Conservation (phyloP, 805 yeast species). For the Starmera amethionina region DNA sequence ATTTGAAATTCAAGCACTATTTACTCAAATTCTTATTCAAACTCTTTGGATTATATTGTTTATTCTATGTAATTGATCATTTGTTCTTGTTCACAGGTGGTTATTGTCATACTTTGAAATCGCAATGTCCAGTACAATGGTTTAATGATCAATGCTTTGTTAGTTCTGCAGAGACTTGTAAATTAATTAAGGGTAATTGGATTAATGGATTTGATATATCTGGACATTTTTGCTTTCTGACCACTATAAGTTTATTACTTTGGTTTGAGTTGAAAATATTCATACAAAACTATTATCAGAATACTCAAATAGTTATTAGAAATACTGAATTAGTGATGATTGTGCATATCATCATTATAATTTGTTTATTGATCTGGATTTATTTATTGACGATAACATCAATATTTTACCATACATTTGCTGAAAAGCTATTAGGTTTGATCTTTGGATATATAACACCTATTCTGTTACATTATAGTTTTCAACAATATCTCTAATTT, state of each 20-base stretch:
- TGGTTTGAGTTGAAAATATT: constrained; percentile 23
- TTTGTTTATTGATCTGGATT: constrained; percentile 42
- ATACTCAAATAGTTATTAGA: too few relatives aligned
- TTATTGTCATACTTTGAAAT: constrained; percentile 9
- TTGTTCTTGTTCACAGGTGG: constrained; percentile 26
- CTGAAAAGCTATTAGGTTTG: constrained; percentile 68
- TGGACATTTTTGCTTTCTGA: constrained; percentile 40
- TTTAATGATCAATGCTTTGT: constrained; percentile 8
- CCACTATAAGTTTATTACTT: constrained; percentile 31
- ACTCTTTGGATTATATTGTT: constrained; percentile 10
- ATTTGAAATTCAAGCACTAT: constrained; percentile 12
- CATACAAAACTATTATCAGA: constrained; percentile 1
- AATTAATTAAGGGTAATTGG: constrained; percentile 27
- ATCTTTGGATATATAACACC: constrained; percentile 50
- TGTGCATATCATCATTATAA: constrained; percentile 8
- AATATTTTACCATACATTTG: constrained; percentile 69
- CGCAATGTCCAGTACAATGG: too few relatives aligned
- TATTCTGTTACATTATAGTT: constrained; percentile 28
- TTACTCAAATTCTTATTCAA: constrained; percentile 19
- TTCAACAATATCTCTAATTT: constrained; percentile 10
- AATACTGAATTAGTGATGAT: not conserved
- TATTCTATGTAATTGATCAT: constrained; percentile 22
- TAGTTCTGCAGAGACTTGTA: constrained; percentile 23
- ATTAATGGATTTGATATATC: constrained; percentile 41
- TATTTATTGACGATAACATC: constrained; percentile 56